A percentile compares a stretch with the other conserved stretches of the same genome.
These are phyloP conservation scores for Phaeosphaeriaceae sp. DNA, from an alignment of 2,329 filamentous ascomycete species.

Conservation along the genomic window DNA sequence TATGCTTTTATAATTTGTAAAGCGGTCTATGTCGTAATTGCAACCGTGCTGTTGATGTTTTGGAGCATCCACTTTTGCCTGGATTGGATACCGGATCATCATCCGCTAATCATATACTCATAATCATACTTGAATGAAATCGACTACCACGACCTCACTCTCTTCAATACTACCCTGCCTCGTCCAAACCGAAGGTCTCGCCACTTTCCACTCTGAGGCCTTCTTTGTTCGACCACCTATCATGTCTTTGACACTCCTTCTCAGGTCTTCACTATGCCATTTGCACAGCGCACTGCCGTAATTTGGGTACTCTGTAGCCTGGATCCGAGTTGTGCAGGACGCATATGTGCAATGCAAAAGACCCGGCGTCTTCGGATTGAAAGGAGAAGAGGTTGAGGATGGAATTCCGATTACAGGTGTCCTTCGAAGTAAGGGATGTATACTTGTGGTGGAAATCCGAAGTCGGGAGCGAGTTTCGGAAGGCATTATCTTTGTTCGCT, in stretches of 20 bases:
- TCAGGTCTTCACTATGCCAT: slow-evolving; percentile 2
- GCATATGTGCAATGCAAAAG: slow-evolving; percentile 2
- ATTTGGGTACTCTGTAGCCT: neutral
- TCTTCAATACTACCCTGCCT: no score
- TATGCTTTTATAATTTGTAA: no score
- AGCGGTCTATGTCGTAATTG: no score
- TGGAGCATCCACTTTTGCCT: no score
- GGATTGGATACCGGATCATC: no score
- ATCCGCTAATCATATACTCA: no score
- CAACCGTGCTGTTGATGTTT: no score
- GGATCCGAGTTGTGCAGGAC: slow-evolving; percentile 3
- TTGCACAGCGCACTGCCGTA: neutral
- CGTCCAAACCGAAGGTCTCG: no score
- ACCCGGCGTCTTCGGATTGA: slow-evolving; percentile 7
- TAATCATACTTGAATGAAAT: no score
- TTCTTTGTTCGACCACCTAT: neutral
- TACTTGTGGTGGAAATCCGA: neutral
- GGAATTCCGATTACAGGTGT: neutral
- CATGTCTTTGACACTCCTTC: slow-evolving; percentile 3
- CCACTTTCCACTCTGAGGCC: no score
- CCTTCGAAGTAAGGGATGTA: no score
- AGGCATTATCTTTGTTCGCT: neutral
- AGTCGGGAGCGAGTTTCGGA: neutral
- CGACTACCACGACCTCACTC: no score
- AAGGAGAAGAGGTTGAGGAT: neutral